phyloP scores from a whole-genome alignment of 2,329 filamentous ascomycete species.

The Neofusicoccum cordaticola region DNA sequence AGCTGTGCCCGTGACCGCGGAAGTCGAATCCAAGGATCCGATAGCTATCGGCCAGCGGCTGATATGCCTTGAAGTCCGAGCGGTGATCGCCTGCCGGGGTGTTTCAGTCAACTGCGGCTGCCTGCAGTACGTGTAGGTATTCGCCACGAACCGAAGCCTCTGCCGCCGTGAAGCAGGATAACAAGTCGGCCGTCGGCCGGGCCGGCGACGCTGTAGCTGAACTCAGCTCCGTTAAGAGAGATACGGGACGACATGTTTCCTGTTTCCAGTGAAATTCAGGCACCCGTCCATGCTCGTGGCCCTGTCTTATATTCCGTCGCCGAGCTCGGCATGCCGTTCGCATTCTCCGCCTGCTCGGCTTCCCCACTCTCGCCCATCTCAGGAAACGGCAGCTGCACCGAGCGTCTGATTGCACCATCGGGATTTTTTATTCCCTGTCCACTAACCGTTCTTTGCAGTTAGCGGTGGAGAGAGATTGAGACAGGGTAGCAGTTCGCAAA shows the following conservation, averaged over 20 bases:
- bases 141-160: slow-evolving; percentile 32
- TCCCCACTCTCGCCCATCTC: slow-evolving; percentile 8
- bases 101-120: background rate
- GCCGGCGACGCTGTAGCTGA: slow-evolving; percentile 34
- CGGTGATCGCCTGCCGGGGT: slow-evolving; percentile 30
- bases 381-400: background rate
- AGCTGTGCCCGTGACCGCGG: slow-evolving; percentile 38
- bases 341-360: background rate
- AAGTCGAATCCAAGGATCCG: slow-evolving; percentile 39
- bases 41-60: slow-evolving; percentile 27
- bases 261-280: background rate
- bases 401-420: slow-evolving; percentile 15
- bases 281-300: background rate
- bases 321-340: background rate
- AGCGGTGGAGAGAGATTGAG: background rate
- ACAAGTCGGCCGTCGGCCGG: slow-evolving; percentile 32
- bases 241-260: background rate
- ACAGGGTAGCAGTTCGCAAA: background rate
- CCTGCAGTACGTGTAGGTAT: background rate
- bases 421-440: background rate
- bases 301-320: background rate
- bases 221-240: slow-evolving; percentile 29
- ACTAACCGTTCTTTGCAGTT: background rate
- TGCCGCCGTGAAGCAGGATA: slow-evolving; percentile 39
- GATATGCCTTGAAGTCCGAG: slow-evolving; percentile 35